Evolutionary conservation across 2,329 filamentous ascomycete species (phyloP).

Genomic region (Cladophialophora immunda): DNA sequence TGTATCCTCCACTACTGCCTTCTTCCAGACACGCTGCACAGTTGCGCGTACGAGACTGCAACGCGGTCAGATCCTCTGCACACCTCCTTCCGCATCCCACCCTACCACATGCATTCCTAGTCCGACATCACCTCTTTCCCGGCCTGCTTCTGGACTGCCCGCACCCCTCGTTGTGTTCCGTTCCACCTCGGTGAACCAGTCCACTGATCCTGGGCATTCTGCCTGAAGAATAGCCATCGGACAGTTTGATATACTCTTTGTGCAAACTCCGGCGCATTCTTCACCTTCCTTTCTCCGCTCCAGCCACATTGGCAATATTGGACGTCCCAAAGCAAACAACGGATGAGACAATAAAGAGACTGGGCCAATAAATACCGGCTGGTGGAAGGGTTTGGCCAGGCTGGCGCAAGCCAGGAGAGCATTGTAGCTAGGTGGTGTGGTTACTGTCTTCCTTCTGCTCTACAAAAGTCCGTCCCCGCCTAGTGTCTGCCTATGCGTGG

Average conservation of each 20-base stretch:
- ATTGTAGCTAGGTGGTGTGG: constrained; percentile 20
- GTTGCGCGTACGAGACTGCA: not conserved
- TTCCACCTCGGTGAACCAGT: not conserved
- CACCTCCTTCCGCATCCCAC: constrained; percentile 1
- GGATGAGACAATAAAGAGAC: constrained; percentile 29
- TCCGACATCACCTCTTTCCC: not conserved
- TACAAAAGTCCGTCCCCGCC: not conserved
- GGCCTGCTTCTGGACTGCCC: not conserved
- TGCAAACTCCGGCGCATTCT: constrained; percentile 32
- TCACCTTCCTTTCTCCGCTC: constrained; percentile 10
- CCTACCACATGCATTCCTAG: constrained; percentile 1
- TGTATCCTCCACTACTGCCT: not conserved
- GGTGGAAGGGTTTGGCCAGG: constrained; percentile 33
- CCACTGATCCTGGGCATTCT: not conserved
- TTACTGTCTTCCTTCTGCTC: not conserved
- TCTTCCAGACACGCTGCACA: not conserved
- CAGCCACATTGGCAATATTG: not conserved
- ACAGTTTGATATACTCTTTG: constrained; percentile 7
- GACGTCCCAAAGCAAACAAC: constrained; percentile 7
- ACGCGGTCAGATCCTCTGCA: not conserved
- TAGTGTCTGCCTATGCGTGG: constrained; percentile 11
- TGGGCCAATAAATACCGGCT: constrained; percentile 11
- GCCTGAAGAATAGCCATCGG: constrained; percentile 3
- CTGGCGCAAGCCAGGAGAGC: constrained; percentile 34
- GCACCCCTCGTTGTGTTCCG: not conserved